phyloP scores from a whole-genome alignment of 139 green algal genomes.

The Asterochloris erici region DNA sequence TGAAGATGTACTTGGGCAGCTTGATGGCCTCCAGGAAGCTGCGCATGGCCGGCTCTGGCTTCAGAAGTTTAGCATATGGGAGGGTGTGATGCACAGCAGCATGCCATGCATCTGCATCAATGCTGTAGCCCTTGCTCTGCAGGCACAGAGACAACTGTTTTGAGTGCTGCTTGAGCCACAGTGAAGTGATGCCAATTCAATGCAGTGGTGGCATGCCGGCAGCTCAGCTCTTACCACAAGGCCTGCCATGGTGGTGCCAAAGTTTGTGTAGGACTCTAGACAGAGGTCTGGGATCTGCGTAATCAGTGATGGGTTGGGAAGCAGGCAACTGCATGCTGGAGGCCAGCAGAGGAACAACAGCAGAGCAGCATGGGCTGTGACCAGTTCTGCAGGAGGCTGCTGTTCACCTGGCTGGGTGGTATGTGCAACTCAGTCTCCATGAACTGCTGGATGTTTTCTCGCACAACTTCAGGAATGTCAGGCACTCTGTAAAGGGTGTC shows the following conservation, averaged over 20 bases:
- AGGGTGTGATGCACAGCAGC: constrained; percentile 57
- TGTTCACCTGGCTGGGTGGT: neutral
- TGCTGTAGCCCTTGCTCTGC: constrained; percentile 49
- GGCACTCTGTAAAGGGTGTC: constrained; percentile 50
- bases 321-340: constrained; percentile 45
- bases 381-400: neutral
- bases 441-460: constrained; percentile 50
- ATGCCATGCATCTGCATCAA: constrained; percentile 79
- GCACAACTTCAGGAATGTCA: constrained; percentile 37
- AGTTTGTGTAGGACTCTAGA: constrained; percentile 49
- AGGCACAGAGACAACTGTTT: neutral
- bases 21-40: constrained; percentile 45
- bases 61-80: constrained; percentile 59
- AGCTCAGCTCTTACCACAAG: constrained; percentile 39
- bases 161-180: neutral
- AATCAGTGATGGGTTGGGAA: constrained; percentile 6
- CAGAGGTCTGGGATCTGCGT: constrained; percentile 37
- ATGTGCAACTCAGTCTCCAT: neutral
- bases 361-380: neutral
- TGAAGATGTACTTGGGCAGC: constrained; percentile 75
- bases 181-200: neutral
- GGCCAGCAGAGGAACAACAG: constrained; percentile 51
- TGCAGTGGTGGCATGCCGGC: neutral
- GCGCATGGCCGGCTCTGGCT: constrained; percentile 34
- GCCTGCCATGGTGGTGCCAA: constrained; percentile 70